phyloP scores from a whole-genome alignment of 495 filamentous ascomycete species.

The Patellaria atrata region DNA sequence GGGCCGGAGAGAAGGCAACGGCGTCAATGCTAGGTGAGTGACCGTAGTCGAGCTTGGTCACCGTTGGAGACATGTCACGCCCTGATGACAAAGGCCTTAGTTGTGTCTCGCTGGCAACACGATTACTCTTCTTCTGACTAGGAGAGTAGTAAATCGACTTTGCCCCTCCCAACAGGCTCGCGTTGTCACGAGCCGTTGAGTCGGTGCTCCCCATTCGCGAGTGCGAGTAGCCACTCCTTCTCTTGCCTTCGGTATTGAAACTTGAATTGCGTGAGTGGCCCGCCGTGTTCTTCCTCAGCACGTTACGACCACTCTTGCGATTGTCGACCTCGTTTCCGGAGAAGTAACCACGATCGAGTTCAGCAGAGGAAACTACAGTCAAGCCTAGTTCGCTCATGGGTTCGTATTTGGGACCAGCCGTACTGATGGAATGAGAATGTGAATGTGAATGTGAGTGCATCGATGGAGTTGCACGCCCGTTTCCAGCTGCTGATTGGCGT shows the following conservation, averaged over 20 bases:
- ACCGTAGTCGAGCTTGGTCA: slow-evolving; percentile 50
- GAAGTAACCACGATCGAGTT: slow-evolving; percentile 85
- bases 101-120: slow-evolving; percentile 22
- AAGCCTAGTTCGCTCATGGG: slow-evolving; percentile 6
- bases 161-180: no score
- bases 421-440: slow-evolving; percentile 23
- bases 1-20: slow-evolving; percentile 35
- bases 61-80: slow-evolving; percentile 41
- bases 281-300: slow-evolving; percentile 56
- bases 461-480: neutral
- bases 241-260: slow-evolving; percentile 15
- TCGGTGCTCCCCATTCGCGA: slow-evolving; percentile 16
- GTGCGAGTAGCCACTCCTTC: slow-evolving; percentile 12
- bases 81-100: slow-evolving; percentile 30
- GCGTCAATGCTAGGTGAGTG: slow-evolving; percentile 33
- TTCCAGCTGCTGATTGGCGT: neutral
- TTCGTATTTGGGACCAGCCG: slow-evolving; percentile 17
- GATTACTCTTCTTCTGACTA: slow-evolving; percentile 30
- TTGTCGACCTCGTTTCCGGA: slow-evolving; percentile 74
- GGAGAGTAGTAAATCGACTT: no score
- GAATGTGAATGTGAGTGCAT: slow-evolving; percentile 14
- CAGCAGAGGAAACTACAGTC: slow-evolving; percentile 25
- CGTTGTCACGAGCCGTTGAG: slow-evolving; percentile 33
- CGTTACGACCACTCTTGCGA: slow-evolving; percentile 47
- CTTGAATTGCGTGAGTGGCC: slow-evolving; percentile 22